phyloP scores from a whole-genome alignment of 768 basidiomycete species.

The Leccinum subgranulosum region DNA sequence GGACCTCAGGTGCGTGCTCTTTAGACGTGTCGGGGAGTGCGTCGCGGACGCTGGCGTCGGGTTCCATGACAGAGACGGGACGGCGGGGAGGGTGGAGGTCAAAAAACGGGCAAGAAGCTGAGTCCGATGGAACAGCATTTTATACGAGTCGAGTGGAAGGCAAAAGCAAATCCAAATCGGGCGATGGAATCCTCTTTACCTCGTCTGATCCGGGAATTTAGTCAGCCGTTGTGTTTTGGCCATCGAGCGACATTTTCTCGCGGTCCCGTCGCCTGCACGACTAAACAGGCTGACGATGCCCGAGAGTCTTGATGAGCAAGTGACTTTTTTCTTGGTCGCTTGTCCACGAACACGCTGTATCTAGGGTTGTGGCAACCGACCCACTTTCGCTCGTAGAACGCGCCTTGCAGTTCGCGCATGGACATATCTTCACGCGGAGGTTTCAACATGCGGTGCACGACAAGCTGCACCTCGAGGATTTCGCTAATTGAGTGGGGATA shows the following conservation, averaged over 20 bases:
- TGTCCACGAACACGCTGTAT: conserved; percentile 5
- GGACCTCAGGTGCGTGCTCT: conserved; percentile 8
- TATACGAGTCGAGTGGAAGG: background rate
- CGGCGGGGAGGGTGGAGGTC: background rate
- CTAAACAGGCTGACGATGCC: conserved; percentile 16
- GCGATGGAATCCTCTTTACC: background rate
- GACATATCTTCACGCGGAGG: background rate
- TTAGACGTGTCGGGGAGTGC: conserved; percentile 6
- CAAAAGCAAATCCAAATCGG: background rate
- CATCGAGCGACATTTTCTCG: background rate
- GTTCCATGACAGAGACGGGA: conserved; percentile 5
- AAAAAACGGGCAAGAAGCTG: background rate
- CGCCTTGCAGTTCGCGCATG: conserved; percentile 14
- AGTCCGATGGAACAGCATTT: background rate
- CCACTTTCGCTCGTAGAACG: background rate
- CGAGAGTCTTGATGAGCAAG: background rate
- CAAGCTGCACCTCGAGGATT: background rate
- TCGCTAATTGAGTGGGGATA: conserved; percentile 29
- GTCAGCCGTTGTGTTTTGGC: background rate
- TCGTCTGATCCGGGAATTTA: background rate
- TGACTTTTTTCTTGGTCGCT: background rate
- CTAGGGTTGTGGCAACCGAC: conserved; percentile 1
- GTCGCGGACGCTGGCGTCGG: conserved; percentile 8
- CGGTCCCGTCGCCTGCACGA: conserved; percentile 10
- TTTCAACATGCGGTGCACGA: background rate